Percentiles rank a stretch among this genome's conserved stretches.
These are phyloP conservation scores for Closterium sp. DNA, from an alignment of 139 green algal species.

Conservation along the genomic window DNA sequence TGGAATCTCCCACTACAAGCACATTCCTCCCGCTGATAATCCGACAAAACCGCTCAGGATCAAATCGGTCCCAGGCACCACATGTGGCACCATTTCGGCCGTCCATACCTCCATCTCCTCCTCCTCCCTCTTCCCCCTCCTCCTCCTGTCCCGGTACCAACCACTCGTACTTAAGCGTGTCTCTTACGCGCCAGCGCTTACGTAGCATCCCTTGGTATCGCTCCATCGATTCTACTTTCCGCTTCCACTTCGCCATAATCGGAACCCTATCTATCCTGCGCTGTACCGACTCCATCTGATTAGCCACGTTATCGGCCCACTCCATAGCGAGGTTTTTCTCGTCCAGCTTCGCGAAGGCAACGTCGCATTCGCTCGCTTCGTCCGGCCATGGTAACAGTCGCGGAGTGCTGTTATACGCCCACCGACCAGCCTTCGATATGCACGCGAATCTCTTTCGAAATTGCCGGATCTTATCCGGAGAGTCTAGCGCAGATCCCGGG, in stretches of 20 bases:
- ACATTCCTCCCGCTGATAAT: background rate
- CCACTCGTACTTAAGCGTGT: background rate
- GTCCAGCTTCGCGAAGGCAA: background rate
- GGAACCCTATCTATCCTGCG: background rate
- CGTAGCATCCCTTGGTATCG: background rate
- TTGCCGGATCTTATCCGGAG: background rate
- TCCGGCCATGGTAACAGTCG: background rate
- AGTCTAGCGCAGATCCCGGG: background rate
- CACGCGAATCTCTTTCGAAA: background rate
- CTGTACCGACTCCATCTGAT: background rate
- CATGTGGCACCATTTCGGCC: background rate
- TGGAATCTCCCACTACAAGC: background rate
- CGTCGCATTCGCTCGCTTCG: background rate
- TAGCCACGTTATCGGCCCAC: background rate
- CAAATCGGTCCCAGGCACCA: background rate
- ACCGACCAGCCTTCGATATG: background rate
- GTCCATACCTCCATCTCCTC: background rate
- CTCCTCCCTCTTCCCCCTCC: background rate
- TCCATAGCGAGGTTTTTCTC: background rate
- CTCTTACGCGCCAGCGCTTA: background rate
- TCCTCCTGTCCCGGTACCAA: background rate
- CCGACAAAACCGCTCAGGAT: background rate
- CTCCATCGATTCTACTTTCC: background rate
- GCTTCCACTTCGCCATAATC: background rate
- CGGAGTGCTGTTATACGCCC: background rate